Evolutionary conservation across 202 grass and related monocot genomes (phyloP), one percentile per base, ranked within the genome.

Genomic region (Musa balbisiana): DNA sequence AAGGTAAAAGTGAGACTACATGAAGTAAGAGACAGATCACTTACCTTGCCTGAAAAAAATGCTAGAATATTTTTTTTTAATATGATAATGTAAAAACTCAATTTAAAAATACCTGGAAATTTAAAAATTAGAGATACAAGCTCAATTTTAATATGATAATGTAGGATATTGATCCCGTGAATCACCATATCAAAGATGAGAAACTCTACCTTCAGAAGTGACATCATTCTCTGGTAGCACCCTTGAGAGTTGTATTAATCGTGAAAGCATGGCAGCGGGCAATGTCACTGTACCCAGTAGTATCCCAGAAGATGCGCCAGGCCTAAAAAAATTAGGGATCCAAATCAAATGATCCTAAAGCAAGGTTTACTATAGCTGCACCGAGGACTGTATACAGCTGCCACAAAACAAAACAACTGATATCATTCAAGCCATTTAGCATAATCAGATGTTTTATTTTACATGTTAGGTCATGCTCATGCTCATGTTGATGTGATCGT

Each of bases 291-390:
- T 81, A 8, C 89, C 95, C 82, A 99, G 95, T 84, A 99, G 87
- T 86, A 94, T 94, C 58, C 91, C 95, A 68, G 95, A 99, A 17
- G 95, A 94, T 77, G 85, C 87, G 49, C 95, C 91, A 74, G 89
- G 89, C 85, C 95, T 99, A 82, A 14, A 89, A 64, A 49, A 65
- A 69, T 9, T 85, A 71, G 52, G 60, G 22, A 43, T 67, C 22
- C 33, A 11, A 15, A 20, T 64, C 24, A 67, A 75, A 22, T 62
- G 27, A 55, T 63, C 53, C 27, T 60, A 22, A 60, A 27, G n/a
- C 11, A 59, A 20, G 26, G 56, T 67, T 67, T n/a, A 78, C 9
- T 52, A 74, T 56, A 81, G 20, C 17, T 54, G 16, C 27, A 67
- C 63, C 24, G 54, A 64, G 12, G 49, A 52, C 50, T 55, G n/a